Conservation (phyloP, 257 asterid genomes). For the Penstemon newberryi region DNA sequence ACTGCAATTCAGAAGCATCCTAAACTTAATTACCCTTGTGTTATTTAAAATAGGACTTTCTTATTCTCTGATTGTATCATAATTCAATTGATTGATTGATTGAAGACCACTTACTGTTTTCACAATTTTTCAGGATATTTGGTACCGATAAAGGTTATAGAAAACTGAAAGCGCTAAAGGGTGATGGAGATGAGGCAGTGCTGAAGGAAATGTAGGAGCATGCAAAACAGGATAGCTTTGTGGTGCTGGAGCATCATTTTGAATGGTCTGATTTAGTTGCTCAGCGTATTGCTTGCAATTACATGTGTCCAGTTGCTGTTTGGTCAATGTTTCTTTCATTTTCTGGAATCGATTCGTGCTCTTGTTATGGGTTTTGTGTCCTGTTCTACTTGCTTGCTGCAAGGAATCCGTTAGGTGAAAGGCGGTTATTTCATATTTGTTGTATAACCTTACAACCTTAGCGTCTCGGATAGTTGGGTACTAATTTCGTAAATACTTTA, state of each 20-base stretch:
- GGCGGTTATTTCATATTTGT: conserved; percentile 17
- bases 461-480: too few relatives aligned
- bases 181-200: conserved; percentile 41
- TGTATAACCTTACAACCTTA: neutral
- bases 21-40: too few relatives aligned
- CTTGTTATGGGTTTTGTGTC: conserved; percentile 28
- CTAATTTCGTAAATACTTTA: too few relatives aligned
- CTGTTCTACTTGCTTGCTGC: neutral
- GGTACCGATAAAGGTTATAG: conserved; percentile 90
- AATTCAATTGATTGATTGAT: too few relatives aligned
- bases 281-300: conserved; percentile 28
- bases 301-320: conserved; percentile 28
- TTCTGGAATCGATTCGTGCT: conserved; percentile 37
- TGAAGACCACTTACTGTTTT: too few relatives aligned
- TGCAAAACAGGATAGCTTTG: conserved; percentile 25
- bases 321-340: conserved; percentile 27
- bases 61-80: too few relatives aligned
- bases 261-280: conserved; percentile 26
- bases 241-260: conserved; percentile 30
- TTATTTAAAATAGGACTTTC: too few relatives aligned
- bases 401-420: neutral
- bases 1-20: too few relatives aligned
- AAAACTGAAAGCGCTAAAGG: conserved; percentile 75
- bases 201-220: conserved; percentile 45
- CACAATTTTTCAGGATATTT: conserved; percentile 56